Base-by-base conservation (phyloP, 225 moss, liverwort and hornwort genomes). In the Antitrichia curtipendula region DNA sequence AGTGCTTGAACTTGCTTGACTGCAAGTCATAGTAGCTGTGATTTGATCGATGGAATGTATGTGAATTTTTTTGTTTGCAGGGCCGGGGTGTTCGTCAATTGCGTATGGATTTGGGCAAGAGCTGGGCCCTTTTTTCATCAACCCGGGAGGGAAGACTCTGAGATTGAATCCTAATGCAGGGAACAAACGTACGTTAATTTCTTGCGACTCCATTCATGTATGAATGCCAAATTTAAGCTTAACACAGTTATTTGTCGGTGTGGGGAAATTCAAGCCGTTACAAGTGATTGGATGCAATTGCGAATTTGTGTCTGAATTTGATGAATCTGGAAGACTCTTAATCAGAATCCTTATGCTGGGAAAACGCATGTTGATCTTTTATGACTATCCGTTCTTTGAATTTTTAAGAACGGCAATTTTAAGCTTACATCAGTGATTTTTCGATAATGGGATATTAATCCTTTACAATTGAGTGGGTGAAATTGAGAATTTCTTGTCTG, bases 21-120 rank as follows among this genome's bases (percentile, higher is more conserved):
- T n/a, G n/a, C n/a, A n/a, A n/a, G n/a, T n/a, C n/a, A n/a, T n/a
- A n/a, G 16, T 32, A 22, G 38, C 62, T 60, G 52, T 85, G n/a
- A n/a, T 21, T 77, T 53, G 70, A 71, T 69, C 12, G 64, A 16
- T n/a, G 45, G 45, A 17, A 22, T 53, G 38, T 25, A 15, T 40
- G 38, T 61, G 38, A n/a, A n/a, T 17, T 87, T 50, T 3, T 28
- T 52, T 27, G 49, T 10, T 28, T 91, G 83, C 93, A 95, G 95
- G 94, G 78, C 97, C 97, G 1, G 97, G 97, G 5, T 97, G 97
- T 75, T 97, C 97, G 14, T 95, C 96, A 13, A 88, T 96, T 61
- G 93, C 93, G 9, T 94, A 86, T 69, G 97, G 95, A 83, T 95
- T 95, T 43, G 94, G 85, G 8, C 94, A 97, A 86, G 97, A 97